These are phyloP conservation scores for Baorangia bicolor DNA, from an alignment of 768 basidiomycete species.

Conservation along the genomic window DNA sequence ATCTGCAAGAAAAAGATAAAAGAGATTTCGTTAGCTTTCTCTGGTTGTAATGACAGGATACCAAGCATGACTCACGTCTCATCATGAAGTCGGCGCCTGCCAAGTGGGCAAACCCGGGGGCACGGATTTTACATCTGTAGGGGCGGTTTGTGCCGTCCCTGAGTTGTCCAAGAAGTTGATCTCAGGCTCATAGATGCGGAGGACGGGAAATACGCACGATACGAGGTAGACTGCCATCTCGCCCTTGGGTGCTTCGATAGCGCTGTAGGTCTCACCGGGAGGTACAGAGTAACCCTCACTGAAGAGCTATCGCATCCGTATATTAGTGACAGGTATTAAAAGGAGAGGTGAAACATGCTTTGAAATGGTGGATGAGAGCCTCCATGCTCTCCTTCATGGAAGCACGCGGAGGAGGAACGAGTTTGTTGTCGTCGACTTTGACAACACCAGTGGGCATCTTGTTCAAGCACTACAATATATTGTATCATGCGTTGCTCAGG, in stretches of 20 bases:
- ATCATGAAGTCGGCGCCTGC: slow-evolving; percentile 98
- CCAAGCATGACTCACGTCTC: slow-evolving; percentile 61
- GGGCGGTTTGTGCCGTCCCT: slow-evolving; percentile 95
- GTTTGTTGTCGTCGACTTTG: slow-evolving; percentile 97
- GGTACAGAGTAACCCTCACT: slow-evolving; percentile 97
- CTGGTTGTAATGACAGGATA: not conserved
- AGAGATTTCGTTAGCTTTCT: slow-evolving; percentile 1
- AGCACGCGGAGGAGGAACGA: slow-evolving; percentile 93
- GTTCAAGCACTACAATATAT: slow-evolving; percentile 74
- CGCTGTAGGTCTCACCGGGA: slow-evolving; percentile 92
- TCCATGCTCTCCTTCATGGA: slow-evolving; percentile 99
- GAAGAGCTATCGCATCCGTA: slow-evolving; percentile 61
- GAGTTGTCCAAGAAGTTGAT: not conserved
- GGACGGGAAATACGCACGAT: slow-evolving; percentile 53
- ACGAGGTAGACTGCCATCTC: slow-evolving; percentile 99
- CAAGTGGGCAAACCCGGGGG: slow-evolving; percentile 94
- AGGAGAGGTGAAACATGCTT: slow-evolving; percentile 43
- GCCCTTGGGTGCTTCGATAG: slow-evolving; percentile 98
- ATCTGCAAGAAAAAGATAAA: slow-evolving; percentile 30
- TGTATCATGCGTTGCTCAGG: not conserved
- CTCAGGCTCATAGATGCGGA: not conserved
- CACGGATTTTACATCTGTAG: slow-evolving; percentile 96
- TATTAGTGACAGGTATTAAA: not conserved
- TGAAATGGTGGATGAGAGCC: slow-evolving; percentile 97
- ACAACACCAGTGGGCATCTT: slow-evolving; percentile 92